Evolutionary conservation across 2,329 filamentous ascomycete species (phyloP), one percentile per base, ranked within the genome.

Genomic region (Nemania sp.): DNA sequence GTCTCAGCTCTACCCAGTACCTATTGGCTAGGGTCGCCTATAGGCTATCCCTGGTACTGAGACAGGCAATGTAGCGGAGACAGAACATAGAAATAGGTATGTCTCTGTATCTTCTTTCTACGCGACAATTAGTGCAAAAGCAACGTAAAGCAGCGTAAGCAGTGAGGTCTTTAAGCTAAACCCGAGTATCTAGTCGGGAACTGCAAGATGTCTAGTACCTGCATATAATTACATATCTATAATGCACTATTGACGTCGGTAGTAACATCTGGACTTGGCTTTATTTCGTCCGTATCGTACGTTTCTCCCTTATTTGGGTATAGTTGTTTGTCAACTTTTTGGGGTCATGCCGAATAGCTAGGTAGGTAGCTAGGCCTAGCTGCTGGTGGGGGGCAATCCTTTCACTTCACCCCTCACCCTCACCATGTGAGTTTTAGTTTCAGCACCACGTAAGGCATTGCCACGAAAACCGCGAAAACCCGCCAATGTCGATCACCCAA

Each of bases 371-470:
- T n/a, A n/a, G n/a, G n/a, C n/a, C n/a, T n/a, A n/a, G n/a, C n/a
- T n/a, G n/a, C n/a, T n/a, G n/a, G n/a, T n/a, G n/a, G 41, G 41
- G 5, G 15, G 7, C 15, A 20, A 20, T 45, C 22, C 22, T 10
- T n/a, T n/a, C n/a, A n/a, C 47, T 51, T 51, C 20, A 55, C 51
- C 52, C 52, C 43, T 62, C 59, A 47, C 52, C 52, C 43, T 62
- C 59, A 47, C 38, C 59, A 62, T 51, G 51, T 62, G 59, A 62
- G 11, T 26, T 52, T 52, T 18, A 32, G 51, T 35, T 53, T 32
- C 51, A 18, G n/a, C 10, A 5, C 22, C 26, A 51, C 24, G 20
- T 22, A 51, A 26, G 47, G 20, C 22, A 10, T 8, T n/a, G 7
- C 47, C 22, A 13, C 10, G 22, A 13, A 51, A 26, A 27, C 10